Evolutionary conservation across 768 basidiomycete genomes (phyloP).

Genomic region (Amanita brunnescens): DNA sequence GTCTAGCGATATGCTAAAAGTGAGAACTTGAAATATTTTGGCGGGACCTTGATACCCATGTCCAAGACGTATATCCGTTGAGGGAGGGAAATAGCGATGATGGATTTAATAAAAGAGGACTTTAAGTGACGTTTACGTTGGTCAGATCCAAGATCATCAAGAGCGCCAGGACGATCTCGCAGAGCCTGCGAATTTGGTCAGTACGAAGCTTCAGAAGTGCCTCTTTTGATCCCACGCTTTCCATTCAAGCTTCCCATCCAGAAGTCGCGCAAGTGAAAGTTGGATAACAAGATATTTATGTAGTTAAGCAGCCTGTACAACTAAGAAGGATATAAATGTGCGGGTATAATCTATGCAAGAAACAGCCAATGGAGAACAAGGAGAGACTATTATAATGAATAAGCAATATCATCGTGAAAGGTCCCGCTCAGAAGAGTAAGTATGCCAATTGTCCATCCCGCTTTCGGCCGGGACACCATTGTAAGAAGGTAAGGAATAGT

Average conservation of each 20-base stretch:
- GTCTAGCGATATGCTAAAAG: constrained; percentile 2
- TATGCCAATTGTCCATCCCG: constrained; percentile 53
- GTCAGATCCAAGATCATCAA: constrained; percentile 1
- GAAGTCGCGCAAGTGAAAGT: neutral
- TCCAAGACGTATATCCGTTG: neutral
- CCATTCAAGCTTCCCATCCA: constrained; percentile 16
- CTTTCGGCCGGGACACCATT: constrained; percentile 33
- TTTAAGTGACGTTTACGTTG: constrained; percentile 3
- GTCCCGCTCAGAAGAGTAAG: constrained; percentile 57
- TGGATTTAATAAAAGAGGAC: neutral
- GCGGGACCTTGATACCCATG: neutral
- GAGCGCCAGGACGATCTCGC: neutral
- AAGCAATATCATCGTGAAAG: constrained; percentile 42
- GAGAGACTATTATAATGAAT: constrained; percentile 13
- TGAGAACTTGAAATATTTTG: neutral
- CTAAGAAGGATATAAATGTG: neutral
- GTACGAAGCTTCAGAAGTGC: constrained; percentile 13
- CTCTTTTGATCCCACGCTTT: constrained; percentile 16
- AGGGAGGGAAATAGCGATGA: neutral
- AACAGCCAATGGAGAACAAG: neutral
- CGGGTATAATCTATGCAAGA: constrained; percentile 9
- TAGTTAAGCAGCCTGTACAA: neutral
- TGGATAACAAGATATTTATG: constrained; percentile 12
- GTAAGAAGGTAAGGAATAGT: constrained; percentile 42
- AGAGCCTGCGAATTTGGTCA: neutral